Percentiles rank a stretch among this genome's conserved stretches.
Evolutionary conservation across 192 early-diverging fungal species (phyloP).

Genomic region (Polychytrium aggregatum): DNA sequence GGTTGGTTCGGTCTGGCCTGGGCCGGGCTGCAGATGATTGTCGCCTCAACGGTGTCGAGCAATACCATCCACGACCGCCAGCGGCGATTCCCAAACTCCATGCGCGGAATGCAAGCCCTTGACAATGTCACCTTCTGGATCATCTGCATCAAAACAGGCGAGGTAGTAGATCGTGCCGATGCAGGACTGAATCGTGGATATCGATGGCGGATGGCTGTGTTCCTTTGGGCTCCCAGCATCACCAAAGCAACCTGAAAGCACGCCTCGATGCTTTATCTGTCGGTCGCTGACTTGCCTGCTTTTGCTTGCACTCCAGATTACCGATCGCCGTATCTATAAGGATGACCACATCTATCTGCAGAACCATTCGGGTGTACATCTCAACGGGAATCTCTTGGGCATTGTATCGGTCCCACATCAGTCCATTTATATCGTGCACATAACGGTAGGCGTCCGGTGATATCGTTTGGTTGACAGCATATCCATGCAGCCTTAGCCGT

Average conservation of each 20-base stretch:
- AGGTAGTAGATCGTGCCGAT: too few relatives aligned
- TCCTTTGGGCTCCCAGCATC: too few relatives aligned
- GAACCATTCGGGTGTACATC: conserved; percentile 56
- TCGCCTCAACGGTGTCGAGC: conserved; percentile 37
- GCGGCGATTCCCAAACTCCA: conserved; percentile 26
- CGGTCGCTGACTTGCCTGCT: too few relatives aligned
- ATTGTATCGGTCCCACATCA: conserved; percentile 65
- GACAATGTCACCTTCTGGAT: conserved; percentile 60
- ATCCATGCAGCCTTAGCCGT: too few relatives aligned
- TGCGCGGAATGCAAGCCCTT: conserved; percentile 32
- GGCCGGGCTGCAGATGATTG: conserved; percentile 39
- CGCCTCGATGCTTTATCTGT: too few relatives aligned
- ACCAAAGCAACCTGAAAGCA: too few relatives aligned
- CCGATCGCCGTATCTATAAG: conserved; percentile 39
- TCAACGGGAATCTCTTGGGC: conserved; percentile 47
- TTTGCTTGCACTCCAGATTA: too few relatives aligned
- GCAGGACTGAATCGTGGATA: too few relatives aligned
- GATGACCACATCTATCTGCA: conserved; percentile 52
- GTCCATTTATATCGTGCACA: conserved; percentile 49
- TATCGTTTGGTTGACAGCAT: too few relatives aligned
- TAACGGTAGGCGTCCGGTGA: conserved; percentile 33
- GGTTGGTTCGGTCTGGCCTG: too few relatives aligned
- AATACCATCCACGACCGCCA: neutral
- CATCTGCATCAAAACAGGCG: conserved; percentile 44
- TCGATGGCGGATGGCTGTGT: too few relatives aligned